A percentile compares a stretch with the other conserved stretches of the same genome.
phyloP scores from a whole-genome alignment of 73 alveolate species.

The Symbiodinium pilosum region DNA sequence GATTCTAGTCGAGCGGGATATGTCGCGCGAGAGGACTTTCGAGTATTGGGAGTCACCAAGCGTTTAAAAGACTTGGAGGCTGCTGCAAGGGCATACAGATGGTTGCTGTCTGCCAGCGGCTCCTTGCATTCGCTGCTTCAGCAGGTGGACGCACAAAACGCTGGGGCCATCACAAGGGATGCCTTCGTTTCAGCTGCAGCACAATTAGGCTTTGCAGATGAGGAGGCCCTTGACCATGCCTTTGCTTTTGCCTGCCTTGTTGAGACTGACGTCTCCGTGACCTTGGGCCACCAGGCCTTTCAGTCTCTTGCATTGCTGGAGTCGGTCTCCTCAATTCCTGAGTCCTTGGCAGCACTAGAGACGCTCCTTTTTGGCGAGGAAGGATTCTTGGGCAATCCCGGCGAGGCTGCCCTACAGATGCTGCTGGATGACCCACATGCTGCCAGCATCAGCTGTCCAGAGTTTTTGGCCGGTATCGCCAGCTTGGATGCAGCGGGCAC shows the following conservation, averaged over 20 bases:
- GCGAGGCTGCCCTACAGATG: constrained; percentile 52
- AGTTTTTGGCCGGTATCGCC: not conserved
- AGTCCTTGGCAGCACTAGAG: constrained; percentile 36
- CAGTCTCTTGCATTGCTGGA: constrained; percentile 27
- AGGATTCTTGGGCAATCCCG: not conserved
- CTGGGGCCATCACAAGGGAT: constrained; percentile 51
- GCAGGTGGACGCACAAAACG: constrained; percentile 48
- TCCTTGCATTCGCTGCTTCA: not conserved
- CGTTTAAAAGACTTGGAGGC: constrained; percentile 55
- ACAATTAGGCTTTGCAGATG: constrained; percentile 39
- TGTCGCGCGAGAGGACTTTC: constrained; percentile 68
- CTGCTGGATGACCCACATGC: constrained; percentile 17
- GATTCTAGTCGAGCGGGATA: constrained; percentile 71
- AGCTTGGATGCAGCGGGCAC: not conserved
- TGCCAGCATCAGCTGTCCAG: constrained; percentile 43
- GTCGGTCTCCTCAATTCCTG: constrained; percentile 18
- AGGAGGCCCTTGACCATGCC: not conserved
- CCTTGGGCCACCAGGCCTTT: constrained; percentile 27
- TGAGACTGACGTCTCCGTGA: not conserved
- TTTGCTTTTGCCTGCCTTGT: not conserved
- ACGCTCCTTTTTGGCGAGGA: not conserved
- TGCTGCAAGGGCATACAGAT: not conserved
- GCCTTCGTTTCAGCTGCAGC: constrained; percentile 49
- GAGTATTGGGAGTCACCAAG: constrained; percentile 54
- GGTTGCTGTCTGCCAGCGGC: constrained; percentile 11